Percentiles rank a stretch among this genome's conserved stretches.
phyloP scores from a whole-genome alignment of 441 rosid species.

The Populus hybrid region DNA sequence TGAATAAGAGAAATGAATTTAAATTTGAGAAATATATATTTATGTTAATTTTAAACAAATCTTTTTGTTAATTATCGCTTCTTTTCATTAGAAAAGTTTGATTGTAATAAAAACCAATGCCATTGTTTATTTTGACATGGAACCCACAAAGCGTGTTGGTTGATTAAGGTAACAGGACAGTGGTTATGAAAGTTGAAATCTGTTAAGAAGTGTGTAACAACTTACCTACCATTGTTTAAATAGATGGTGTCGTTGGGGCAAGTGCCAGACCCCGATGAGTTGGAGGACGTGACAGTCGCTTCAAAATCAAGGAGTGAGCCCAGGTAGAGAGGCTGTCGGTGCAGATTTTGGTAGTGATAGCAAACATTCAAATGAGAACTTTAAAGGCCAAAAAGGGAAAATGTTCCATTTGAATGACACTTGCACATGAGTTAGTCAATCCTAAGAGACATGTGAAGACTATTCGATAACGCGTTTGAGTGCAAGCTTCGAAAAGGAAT shows the following conservation, averaged over 20 bases:
- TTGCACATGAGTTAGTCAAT: too few species aligned
- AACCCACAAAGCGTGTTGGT: background rate
- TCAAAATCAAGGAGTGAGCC: rapidly evolving
- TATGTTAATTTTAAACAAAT: too few species aligned
- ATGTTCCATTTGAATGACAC: background rate
- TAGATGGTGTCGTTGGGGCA: rapidly evolving
- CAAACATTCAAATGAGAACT: background rate
- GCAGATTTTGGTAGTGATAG: background rate
- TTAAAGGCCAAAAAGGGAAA: too few species aligned
- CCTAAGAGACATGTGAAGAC: background rate
- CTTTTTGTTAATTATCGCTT: too few species aligned
- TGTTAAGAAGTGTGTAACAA: too few species aligned
- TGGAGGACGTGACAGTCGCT: rapidly evolving
- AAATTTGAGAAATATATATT: too few species aligned
- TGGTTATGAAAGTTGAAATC: background rate
- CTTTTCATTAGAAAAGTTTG: too few species aligned
- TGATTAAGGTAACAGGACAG: rapidly evolving
- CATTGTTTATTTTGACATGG: too few species aligned
- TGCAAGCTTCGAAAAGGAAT: background rate
- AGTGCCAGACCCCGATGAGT: rapidly evolving
- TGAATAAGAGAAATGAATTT: too few species aligned
- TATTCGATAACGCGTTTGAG: rapidly evolving
- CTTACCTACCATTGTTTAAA: too few species aligned
- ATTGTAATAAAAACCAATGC: too few species aligned
- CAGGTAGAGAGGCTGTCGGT: rapidly evolving